Evolutionary conservation across 2,329 filamentous ascomycete species (phyloP).

Genomic region (Trichoderma aggressivum): DNA sequence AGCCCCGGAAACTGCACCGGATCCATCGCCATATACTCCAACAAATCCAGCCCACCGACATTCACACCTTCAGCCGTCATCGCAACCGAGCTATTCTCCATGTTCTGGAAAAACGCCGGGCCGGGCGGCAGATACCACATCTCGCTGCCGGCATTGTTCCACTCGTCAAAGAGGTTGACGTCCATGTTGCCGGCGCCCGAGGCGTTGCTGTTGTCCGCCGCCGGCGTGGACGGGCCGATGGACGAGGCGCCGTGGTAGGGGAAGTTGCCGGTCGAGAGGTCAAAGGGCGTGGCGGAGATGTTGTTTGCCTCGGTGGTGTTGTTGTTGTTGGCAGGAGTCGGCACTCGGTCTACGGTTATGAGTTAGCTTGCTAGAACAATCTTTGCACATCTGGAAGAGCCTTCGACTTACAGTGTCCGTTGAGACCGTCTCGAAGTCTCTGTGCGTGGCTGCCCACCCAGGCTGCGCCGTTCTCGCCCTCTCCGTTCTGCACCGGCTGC

Average conservation of each 20-base stretch:
- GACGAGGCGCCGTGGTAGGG: slow-evolving; percentile 50
- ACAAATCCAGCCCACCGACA: slow-evolving; percentile 62
- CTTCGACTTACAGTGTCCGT: slow-evolving; percentile 35
- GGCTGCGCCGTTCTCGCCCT: slow-evolving; percentile 22
- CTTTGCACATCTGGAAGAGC: fast-evolving
- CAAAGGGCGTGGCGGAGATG: slow-evolving; percentile 63
- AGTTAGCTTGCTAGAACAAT: slow-evolving; percentile 15
- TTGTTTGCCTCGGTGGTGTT: slow-evolving; percentile 40
- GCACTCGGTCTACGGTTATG: slow-evolving; percentile 36
- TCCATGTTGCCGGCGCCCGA: slow-evolving; percentile 30
- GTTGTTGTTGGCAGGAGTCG: slow-evolving; percentile 30
- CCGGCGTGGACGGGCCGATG: slow-evolving; percentile 50
- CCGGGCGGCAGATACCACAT: slow-evolving; percentile 67
- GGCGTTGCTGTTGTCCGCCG: slow-evolving; percentile 35
- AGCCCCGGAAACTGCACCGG: slow-evolving; percentile 38
- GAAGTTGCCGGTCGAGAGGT: slow-evolving; percentile 53
- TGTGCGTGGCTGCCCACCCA: slow-evolving; percentile 40
- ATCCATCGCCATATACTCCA: slow-evolving; percentile 67
- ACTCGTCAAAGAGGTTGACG: slow-evolving; percentile 51
- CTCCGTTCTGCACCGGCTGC: slow-evolving; percentile 25
- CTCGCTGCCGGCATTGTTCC: slow-evolving; percentile 54
- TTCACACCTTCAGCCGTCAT: slow-evolving; percentile 67
- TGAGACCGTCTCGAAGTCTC: slow-evolving; percentile 40
- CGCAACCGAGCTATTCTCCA: slow-evolving; percentile 58
- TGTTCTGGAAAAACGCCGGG: slow-evolving; percentile 62